Evolutionary conservation across 441 rosid species (phyloP), one percentile per base, ranked within the genome.

Genomic region (Gossypium armourianum): DNA sequence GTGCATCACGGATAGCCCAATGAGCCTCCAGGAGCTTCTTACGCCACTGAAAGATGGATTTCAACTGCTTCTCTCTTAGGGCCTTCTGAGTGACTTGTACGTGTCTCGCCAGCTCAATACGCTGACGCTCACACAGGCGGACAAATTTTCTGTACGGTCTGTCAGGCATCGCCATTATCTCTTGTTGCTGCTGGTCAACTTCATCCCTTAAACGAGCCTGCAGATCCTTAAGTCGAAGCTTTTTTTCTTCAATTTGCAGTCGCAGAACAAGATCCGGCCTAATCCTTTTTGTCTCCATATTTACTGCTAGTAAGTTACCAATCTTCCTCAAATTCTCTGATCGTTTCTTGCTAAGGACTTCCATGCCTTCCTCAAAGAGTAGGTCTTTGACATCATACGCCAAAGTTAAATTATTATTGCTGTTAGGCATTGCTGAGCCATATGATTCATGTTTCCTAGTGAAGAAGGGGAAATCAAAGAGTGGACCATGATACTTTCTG

Each of bases 91-190:
- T 86, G 49, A 87, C 87, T 72, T 88, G 91, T 69, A 96, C 90
- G 76, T 96, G 99, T 72, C 99, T 87, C 43, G 88, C 78, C 85
- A 91, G 82, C 80, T 96, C 99, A 76, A 88, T 83, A 23, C 99
- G 88, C 70, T 96, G 99, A 47, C 98, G 93, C 81, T 93, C 99
- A 72, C 99, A 96, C 62, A 96, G 73, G 72, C 97, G 86, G 73
- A 96, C 96, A 90, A 96, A 96, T 80, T 96, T 96, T 58, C 98
- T 83, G 79, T 96, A 96, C 24, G 90, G 98, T 76, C 99, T 86
- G 75, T 96, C 98, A 64, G 99, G 97, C 99, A 96, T 96, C 76
- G 89, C 87, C 98, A 93, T 96, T 75, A 96, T 96, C 84, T 91
- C 98, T 82, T 96, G 97, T 75, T 96, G 99, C 61, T 91, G 96